Percentiles rank a stretch among this genome's conserved stretches.
These are phyloP conservation scores for Drosera capensis DNA, from an alignment of 148 eudicot species.

Conservation along the genomic window DNA sequence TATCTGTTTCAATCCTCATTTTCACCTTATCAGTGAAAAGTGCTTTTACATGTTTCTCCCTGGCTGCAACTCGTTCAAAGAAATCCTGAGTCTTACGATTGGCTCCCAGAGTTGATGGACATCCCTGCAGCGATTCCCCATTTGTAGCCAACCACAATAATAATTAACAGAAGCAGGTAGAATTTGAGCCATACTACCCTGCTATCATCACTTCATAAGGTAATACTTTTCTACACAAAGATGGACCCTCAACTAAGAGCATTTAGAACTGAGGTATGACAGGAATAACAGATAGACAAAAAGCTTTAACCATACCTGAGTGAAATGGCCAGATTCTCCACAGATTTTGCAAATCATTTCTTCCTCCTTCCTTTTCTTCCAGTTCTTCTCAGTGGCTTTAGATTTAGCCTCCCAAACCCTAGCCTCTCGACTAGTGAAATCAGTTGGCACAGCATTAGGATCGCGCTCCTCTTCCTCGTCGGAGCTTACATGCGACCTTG, in stretches of 20 bases:
- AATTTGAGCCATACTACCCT: too few species aligned
- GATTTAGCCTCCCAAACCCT: conserved; percentile 99
- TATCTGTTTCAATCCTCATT: conserved; percentile 61
- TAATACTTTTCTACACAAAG: too few species aligned
- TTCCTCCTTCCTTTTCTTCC: conserved; percentile 98
- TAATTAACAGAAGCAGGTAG: background rate
- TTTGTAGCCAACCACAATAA: conserved; percentile 5
- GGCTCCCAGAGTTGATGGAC: conserved; percentile 96
- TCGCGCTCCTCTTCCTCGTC: conserved; percentile 89
- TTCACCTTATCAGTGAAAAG: conserved; percentile 73
- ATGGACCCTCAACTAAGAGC: too few species aligned
- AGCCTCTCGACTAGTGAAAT: conserved; percentile 96
- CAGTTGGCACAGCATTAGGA: conserved; percentile 99
- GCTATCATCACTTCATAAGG: too few species aligned
- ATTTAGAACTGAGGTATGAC: too few species aligned
- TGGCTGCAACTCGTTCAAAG: conserved; percentile 86
- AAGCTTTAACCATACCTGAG: conserved; percentile 53
- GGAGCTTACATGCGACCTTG: conserved; percentile 48
- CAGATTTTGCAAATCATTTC: conserved; percentile 97
- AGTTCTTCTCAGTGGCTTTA: conserved; percentile 97
- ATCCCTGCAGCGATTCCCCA: conserved; percentile 49
- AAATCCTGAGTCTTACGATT: conserved; percentile 94
- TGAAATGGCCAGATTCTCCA: conserved; percentile 93
- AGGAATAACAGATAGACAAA: too few species aligned
- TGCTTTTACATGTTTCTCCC: conserved; percentile 75